These are phyloP conservation scores for Pythium dissotocum DNA, from an alignment of 352 stramenopile genomes.

Conservation along the genomic window DNA sequence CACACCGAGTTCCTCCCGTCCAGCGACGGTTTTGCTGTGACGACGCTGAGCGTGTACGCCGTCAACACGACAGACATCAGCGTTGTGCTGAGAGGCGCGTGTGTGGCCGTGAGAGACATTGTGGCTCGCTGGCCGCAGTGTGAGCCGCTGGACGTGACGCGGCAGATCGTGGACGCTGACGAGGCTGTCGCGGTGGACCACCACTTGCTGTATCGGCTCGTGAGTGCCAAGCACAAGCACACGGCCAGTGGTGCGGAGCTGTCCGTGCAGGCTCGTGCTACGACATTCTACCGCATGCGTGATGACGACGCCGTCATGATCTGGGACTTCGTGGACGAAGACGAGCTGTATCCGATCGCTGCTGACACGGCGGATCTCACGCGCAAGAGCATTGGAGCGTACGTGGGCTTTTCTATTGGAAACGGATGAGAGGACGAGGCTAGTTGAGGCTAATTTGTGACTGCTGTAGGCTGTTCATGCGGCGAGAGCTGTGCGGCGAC, in stretches of 20 bases:
- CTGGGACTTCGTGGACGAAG: slow-evolving; percentile 46
- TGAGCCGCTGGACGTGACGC: slow-evolving; percentile 22
- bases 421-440: not conserved
- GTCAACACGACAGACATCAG: slow-evolving; percentile 37
- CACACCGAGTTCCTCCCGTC: slow-evolving; percentile 1
- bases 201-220: slow-evolving; percentile 35
- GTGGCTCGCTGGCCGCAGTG: slow-evolving; percentile 35
- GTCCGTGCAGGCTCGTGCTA: slow-evolving; percentile 26
- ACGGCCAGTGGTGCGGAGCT: slow-evolving; percentile 25
- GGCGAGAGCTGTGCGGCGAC: slow-evolving; percentile 17
- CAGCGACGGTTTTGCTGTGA: slow-evolving; percentile 26
- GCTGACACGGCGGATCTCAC: slow-evolving; percentile 31
- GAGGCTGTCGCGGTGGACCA: slow-evolving; percentile 13
- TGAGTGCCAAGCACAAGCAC: slow-evolving; percentile 18
- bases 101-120: slow-evolving; percentile 30
- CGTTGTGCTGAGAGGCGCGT: slow-evolving; percentile 29
- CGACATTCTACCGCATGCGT: slow-evolving; percentile 35
- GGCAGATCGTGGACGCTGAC: slow-evolving; percentile 22
- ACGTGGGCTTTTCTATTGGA: slow-evolving; percentile 11
- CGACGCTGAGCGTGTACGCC: slow-evolving; percentile 36
- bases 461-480: slow-evolving; percentile 13
- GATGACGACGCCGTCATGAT: slow-evolving; percentile 36
- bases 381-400: slow-evolving; percentile 41
- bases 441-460: slow-evolving; percentile 1
- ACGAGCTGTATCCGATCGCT: slow-evolving; percentile 37